A percentile compares a stretch with the other conserved stretches of the same genome.
phyloP scores from a whole-genome alignment of 306 rosid species.

The Ormosia emarginata region DNA sequence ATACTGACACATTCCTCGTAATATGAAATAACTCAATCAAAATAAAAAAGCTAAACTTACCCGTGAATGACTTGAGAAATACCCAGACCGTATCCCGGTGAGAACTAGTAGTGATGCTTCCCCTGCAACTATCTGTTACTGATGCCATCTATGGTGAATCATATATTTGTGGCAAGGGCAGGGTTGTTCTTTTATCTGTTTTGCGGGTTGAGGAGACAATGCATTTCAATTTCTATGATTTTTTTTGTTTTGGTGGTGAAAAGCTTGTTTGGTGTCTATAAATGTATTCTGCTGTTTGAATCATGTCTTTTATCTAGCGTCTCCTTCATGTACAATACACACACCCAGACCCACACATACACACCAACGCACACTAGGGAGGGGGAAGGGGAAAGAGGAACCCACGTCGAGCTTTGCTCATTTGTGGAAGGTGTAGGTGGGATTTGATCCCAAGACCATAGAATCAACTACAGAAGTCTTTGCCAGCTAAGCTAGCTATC shows the following conservation, averaged over 20 bases:
- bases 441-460: too few relatives aligned
- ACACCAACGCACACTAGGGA: too few relatives aligned
- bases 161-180: neutral
- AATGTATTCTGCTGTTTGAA: neutral
- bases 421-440: too few relatives aligned
- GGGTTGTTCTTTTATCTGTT: neutral
- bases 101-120: slow-evolving; percentile 22
- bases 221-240: neutral
- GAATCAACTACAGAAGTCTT: too few relatives aligned
- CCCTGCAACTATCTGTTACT: neutral
- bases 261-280: neutral
- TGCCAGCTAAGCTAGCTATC: too few relatives aligned
- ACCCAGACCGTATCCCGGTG: slow-evolving; percentile 93
- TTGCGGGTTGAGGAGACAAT: neutral
- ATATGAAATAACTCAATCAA: neutral
- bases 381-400: too few relatives aligned
- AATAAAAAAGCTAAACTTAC: too few relatives aligned
- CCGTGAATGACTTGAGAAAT: slow-evolving; percentile 42
- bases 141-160: slow-evolving; percentile 4
- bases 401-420: too few relatives aligned
- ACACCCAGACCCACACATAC: too few relatives aligned
- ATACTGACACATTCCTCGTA: neutral
- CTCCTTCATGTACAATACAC: neutral
- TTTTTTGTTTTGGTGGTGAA: too few relatives aligned
- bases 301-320: neutral